Evolutionary conservation across 768 basidiomycete genomes (phyloP).

Genomic region (Pleurotus eryngii): DNA sequence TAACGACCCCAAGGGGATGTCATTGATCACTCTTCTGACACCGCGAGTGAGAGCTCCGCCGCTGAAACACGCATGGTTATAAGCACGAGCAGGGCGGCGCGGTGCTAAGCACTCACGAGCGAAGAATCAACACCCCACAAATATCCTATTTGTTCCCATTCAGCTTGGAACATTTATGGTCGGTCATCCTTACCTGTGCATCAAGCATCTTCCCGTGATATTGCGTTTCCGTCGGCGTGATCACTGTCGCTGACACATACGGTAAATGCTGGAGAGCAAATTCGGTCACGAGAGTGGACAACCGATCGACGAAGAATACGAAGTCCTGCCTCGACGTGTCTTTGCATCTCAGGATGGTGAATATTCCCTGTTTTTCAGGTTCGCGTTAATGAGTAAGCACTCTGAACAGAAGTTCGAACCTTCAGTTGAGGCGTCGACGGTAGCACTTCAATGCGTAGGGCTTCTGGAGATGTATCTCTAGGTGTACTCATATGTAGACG

Average conservation of each 20-base stretch:
- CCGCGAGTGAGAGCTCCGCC: conserved; percentile 92
- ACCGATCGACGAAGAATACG: conserved; percentile 86
- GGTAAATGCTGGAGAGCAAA: conserved; percentile 83
- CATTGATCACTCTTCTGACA: conserved; percentile 81
- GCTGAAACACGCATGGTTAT: conserved; percentile 31
- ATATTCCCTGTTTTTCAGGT: conserved; percentile 63
- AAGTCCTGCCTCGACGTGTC: conserved; percentile 80
- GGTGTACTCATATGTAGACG: conserved; percentile 29
- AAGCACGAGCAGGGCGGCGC: background rate
- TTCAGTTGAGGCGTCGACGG: conserved; percentile 78
- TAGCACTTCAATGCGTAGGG: conserved; percentile 60
- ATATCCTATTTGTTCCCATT: conserved; percentile 43
- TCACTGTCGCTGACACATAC: conserved; percentile 54
- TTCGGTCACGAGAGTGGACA: conserved; percentile 83
- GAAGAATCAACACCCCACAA: conserved; percentile 86
- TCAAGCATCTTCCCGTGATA: conserved; percentile 61
- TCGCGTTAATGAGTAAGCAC: background rate
- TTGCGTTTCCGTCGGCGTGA: conserved; percentile 61
- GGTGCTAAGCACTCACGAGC: conserved; percentile 57
- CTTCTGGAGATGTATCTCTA: conserved; percentile 32
- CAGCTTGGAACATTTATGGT: background rate
- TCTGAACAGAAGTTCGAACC: conserved; percentile 35
- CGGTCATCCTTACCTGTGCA: conserved; percentile 40
- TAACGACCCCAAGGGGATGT: conserved; percentile 84
- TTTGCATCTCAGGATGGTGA: conserved; percentile 77